These are phyloP conservation scores for Massariosphaeria phaeospora DNA, from an alignment of 495 filamentous ascomycete genomes.

Conservation along the genomic window DNA sequence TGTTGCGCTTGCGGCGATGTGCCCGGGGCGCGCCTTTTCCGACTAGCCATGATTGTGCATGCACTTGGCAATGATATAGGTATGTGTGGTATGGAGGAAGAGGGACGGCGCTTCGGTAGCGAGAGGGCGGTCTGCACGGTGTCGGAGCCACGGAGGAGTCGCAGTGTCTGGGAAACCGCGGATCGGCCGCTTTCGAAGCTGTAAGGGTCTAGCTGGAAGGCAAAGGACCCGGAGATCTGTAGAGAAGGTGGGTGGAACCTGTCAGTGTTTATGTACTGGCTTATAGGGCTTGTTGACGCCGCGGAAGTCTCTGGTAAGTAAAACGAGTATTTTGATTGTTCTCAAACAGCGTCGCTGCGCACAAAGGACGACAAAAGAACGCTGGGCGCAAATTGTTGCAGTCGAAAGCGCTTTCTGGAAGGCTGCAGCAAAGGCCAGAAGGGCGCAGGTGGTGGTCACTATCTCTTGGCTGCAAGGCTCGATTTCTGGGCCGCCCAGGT, in stretches of 20 bases:
- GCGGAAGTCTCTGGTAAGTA: conserved; percentile 28
- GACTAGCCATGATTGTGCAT: conserved; percentile 10
- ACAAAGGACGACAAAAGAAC: conserved; percentile 25
- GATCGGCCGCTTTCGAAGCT: neutral
- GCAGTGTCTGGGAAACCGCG: neutral
- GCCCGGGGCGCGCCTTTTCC: conserved; percentile 33
- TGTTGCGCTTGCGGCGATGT: conserved; percentile 26
- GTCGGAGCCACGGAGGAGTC: neutral
- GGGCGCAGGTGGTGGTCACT: conserved; percentile 13
- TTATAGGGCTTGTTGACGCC: conserved; percentile 6
- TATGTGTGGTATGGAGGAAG: neutral
- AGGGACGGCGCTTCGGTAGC: neutral
- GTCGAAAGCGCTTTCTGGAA: conserved; percentile 22
- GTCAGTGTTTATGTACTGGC: conserved; percentile 14
- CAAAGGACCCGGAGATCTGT: conserved; percentile 1
- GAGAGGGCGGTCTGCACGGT: neutral
- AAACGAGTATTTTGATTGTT: conserved; percentile 15
- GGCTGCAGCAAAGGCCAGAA: conserved; percentile 25
- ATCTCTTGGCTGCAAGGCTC: neutral
- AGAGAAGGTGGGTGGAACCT: conserved; percentile 6
- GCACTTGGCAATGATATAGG: neutral
- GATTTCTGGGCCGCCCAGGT: neutral
- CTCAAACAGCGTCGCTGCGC: conserved; percentile 9
- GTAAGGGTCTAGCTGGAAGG: neutral
- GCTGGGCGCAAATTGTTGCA: conserved; percentile 4